Conservation (phyloP, 345 rosid species). For the Corchorus capsularis region DNA sequence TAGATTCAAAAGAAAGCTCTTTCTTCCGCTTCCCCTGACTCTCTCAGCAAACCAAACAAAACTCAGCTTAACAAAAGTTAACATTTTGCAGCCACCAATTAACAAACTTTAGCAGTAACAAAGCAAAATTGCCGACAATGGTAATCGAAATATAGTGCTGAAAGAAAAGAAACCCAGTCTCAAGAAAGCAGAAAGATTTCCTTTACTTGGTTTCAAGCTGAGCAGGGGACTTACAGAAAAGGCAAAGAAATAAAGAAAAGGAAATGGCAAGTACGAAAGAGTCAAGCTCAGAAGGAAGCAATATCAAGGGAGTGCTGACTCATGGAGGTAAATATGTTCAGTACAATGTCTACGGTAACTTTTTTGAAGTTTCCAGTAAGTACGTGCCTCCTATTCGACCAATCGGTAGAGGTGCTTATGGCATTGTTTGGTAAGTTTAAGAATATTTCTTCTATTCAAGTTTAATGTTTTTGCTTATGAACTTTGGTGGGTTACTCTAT, state of each 20-base stretch:
- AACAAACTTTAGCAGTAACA: neutral
- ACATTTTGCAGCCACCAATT: slow-evolving; percentile 10
- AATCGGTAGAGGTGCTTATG: slow-evolving; percentile 71
- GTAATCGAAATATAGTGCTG: neutral
- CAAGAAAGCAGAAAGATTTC: neutral
- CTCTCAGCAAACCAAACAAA: neutral
- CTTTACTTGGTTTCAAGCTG: slow-evolving; percentile 1
- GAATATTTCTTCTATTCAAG: neutral
- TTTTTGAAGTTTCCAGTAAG: slow-evolving; percentile 71
- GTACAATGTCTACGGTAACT: slow-evolving; percentile 71
- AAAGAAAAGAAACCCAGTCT: neutral
- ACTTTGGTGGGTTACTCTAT: slow-evolving; percentile 13
- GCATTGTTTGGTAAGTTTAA: slow-evolving; percentile 62
- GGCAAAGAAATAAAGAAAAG: neutral
- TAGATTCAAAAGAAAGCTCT: neutral
- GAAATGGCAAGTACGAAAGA: slow-evolving; percentile 39
- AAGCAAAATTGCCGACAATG: neutral
- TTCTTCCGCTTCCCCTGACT: neutral
- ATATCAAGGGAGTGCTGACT: slow-evolving; percentile 57
- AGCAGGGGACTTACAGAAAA: neutral
- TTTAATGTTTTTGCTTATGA: neutral
- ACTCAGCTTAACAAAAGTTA: slow-evolving; percentile 1
- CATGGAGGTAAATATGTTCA: slow-evolving; percentile 71
- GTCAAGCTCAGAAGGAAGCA: slow-evolving; percentile 44
- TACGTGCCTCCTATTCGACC: slow-evolving; percentile 79